phyloP scores from a whole-genome alignment of 805 yeast genomes.

The Candida qinlingensis region DNA sequence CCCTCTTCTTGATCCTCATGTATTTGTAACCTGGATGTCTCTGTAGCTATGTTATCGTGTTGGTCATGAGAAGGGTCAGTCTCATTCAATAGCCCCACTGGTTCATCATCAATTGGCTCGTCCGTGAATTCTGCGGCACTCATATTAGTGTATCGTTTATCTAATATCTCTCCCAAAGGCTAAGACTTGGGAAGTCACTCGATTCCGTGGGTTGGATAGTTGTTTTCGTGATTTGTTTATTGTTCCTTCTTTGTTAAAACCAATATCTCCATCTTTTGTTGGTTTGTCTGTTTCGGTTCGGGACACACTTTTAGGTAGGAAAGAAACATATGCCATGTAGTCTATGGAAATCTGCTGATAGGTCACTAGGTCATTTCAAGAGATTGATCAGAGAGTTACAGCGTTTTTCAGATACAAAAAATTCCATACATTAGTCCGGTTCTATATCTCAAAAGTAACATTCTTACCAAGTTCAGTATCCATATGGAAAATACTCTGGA shows the following conservation, averaged over 20 bases:
- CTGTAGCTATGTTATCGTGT: not conserved
- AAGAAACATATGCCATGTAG: not conserved
- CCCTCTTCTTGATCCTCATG: not conserved
- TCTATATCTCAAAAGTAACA: slow-evolving; percentile 3
- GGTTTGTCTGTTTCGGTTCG: too few relatives aligned
- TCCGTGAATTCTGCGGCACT: slow-evolving; percentile 17
- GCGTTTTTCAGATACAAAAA: too few relatives aligned
- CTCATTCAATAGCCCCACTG: not conserved
- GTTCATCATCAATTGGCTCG: slow-evolving; percentile 17
- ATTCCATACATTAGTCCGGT: not conserved
- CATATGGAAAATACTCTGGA: slow-evolving; percentile 47
- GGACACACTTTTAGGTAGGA: not conserved
- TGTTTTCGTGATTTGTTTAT: not conserved
- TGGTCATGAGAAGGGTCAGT: not conserved
- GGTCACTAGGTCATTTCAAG: too few relatives aligned
- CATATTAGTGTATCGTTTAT: slow-evolving; percentile 3
- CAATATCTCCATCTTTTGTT: slow-evolving; percentile 5
- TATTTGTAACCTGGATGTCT: not conserved
- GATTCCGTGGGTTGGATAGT: too few relatives aligned
- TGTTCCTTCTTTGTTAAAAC: not conserved
- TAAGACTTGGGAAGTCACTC: too few relatives aligned
- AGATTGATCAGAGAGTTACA: too few relatives aligned
- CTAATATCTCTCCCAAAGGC: not conserved
- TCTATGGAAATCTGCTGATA: too few relatives aligned
- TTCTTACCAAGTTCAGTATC: slow-evolving; percentile 16